Conservation (phyloP, 305 asterid species). For the Nicotiana rustica region DNA sequence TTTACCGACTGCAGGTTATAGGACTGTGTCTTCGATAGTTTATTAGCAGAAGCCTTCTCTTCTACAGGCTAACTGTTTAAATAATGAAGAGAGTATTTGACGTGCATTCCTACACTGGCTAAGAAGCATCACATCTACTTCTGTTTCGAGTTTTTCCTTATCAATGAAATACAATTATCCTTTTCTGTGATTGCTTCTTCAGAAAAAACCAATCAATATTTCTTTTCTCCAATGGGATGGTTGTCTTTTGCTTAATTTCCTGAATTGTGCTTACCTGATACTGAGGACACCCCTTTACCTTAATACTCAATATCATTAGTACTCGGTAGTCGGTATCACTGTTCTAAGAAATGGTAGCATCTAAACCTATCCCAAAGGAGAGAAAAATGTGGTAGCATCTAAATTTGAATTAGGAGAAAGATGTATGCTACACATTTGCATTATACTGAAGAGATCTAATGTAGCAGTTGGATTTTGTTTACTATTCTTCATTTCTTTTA, state of each 20-base stretch:
- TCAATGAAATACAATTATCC: background rate
- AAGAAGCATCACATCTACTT: background rate
- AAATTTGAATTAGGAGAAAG: background rate
- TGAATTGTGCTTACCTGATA: background rate
- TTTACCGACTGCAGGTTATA: background rate
- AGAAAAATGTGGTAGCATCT: background rate
- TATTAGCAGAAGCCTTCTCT: background rate
- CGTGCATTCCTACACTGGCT: background rate
- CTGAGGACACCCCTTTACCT: background rate
- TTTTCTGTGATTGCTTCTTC: background rate
- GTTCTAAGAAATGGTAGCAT: background rate
- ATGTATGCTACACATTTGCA: background rate
- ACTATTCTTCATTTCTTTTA: background rate
- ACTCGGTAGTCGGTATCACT: background rate
- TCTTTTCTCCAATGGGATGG: background rate
- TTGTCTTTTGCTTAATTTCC: background rate
- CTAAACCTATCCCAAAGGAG: background rate
- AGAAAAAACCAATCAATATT: background rate
- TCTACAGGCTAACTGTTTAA: background rate
- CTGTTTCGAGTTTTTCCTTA: background rate
- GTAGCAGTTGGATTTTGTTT: slow-evolving; percentile 2
- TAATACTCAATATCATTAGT: too few relatives aligned
- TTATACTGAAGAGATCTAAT: slow-evolving; percentile 2
- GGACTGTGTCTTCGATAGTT: background rate
- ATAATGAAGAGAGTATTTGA: background rate